Conservation (phyloP, 495 filamentous ascomycete species). For the Penicillium odoratum region DNA sequence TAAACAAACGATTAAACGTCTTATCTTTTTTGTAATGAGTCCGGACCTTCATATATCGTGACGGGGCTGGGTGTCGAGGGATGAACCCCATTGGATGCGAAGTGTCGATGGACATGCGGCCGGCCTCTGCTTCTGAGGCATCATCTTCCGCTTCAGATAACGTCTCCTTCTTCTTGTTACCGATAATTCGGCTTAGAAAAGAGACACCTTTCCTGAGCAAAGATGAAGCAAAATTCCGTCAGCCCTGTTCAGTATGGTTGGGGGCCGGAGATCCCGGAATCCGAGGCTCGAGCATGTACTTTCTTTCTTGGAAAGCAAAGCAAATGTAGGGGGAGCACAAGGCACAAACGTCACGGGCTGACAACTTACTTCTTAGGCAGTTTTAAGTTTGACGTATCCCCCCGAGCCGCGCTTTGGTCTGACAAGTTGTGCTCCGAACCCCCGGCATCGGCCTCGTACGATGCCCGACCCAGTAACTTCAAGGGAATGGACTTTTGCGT, state of each 20-base stretch:
- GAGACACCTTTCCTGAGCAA: slow-evolving; percentile 74
- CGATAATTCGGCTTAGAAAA: slow-evolving; percentile 88
- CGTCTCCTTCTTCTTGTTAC: slow-evolving; percentile 66
- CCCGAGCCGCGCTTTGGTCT: slow-evolving; percentile 36
- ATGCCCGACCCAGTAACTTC: slow-evolving; percentile 60
- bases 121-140: slow-evolving; percentile 69
- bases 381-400: slow-evolving; percentile 48
- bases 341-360: background rate
- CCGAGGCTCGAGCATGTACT: background rate
- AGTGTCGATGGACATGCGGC: slow-evolving; percentile 74
- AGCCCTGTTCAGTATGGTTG: background rate
- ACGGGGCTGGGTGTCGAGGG: slow-evolving; percentile 84
- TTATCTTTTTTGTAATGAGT: slow-evolving; percentile 78
- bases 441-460: slow-evolving; percentile 53
- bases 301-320: background rate
- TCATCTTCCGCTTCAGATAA: slow-evolving; percentile 60
- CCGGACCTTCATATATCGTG: slow-evolving; percentile 85
- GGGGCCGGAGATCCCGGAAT: background rate
- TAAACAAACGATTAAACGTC: slow-evolving; percentile 83
- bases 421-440: slow-evolving; percentile 45
- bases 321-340: background rate
- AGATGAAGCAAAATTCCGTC: background rate
- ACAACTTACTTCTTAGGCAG: slow-evolving; percentile 60
- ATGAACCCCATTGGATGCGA: slow-evolving; percentile 82
- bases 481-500: slow-evolving; percentile 68